phyloP scores from a whole-genome alignment of 148 eudicot genomes.

The Nyssa sinensis region DNA sequence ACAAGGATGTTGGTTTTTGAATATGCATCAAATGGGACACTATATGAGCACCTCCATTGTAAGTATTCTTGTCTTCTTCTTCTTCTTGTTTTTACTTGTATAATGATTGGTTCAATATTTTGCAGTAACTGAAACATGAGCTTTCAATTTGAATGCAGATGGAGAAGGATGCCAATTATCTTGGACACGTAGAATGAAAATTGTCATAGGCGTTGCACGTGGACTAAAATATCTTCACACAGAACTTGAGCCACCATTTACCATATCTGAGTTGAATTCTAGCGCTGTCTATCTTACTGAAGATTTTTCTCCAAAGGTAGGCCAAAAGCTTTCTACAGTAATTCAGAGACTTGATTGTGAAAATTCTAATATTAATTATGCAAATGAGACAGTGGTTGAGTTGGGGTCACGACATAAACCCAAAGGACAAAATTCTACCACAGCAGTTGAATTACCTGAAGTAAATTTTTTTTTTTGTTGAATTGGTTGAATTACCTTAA shows the following conservation, averaged over 20 bases:
- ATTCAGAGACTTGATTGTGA: background rate
- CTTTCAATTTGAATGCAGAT: constrained; percentile 40
- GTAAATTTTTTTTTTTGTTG: too few relatives aligned
- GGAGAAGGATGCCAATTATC: constrained; percentile 91
- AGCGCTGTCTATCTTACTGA: constrained; percentile 87
- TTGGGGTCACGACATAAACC: background rate
- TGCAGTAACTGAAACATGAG: constrained; percentile 18
- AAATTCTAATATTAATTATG: background rate
- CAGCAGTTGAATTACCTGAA: too few relatives aligned
- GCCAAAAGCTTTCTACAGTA: constrained; percentile 1
- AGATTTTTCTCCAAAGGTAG: constrained; percentile 93
- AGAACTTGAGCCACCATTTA: constrained; percentile 90
- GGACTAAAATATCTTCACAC: constrained; percentile 87
- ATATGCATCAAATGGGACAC: constrained; percentile 90
- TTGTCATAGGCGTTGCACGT: constrained; percentile 72
- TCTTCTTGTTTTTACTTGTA: background rate
- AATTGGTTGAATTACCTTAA: too few relatives aligned
- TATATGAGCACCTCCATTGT: constrained; percentile 95
- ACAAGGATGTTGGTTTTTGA: constrained; percentile 90
- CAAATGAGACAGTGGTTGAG: background rate
- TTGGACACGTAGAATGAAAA: constrained; percentile 92
- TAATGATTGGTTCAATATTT: constrained; percentile 2
- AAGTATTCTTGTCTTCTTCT: too few relatives aligned
- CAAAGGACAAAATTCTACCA: too few relatives aligned
- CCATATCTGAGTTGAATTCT: constrained; percentile 80